Base-by-base conservation (phyloP, 495 filamentous ascomycete species). In the Umbilicaria muhlenbergii region DNA sequence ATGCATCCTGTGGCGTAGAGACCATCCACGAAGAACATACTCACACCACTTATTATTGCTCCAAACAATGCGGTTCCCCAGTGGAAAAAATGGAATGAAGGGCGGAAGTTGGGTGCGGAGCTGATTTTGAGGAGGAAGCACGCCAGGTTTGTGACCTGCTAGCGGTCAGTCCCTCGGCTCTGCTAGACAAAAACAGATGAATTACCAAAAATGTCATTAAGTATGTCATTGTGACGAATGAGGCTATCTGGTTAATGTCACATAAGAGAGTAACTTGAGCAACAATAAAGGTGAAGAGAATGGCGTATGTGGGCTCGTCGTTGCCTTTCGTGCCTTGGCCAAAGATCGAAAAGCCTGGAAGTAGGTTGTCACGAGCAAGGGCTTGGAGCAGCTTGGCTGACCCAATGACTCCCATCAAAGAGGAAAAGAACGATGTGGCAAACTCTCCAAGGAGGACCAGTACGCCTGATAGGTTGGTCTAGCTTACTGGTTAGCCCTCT, bases 21-120 rank as follows among this genome's bases (percentile, higher is more conserved):
- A 21, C 81, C 84, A 62, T 93, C 85, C 44, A 93, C 83, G 50
- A 88, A 88, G 54, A 89, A 85, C 85, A 92, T 92, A 46, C 80
- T 83, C 13, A 71, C 68, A 1, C 80, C 81, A 41, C 83, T 86
- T 12, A 81, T 66, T 17, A 89, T 50, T 15, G 83, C 77, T 11
- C 86, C 86, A 12, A 72, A 62, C 11, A 78, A 72, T 34, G 86
- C 86, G 19, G 84, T 91, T 53, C 82, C 69, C 83, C 82, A 87
- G 44, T 78, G 86, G 64, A 92, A 92, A 54, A 86, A 86, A 48
- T 81, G 81, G 55, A 93, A 93, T 1, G 80, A 86, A 1, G 86
- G 86, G 28, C 86, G 69, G 51, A 93, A 93, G 54, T 93, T 93
- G 7, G 86, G 86, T 2, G 86, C 86, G n/a, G 84, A 87, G n/a